phyloP scores from a whole-genome alignment of 768 basidiomycete species.

The Tulasnella calospora region DNA sequence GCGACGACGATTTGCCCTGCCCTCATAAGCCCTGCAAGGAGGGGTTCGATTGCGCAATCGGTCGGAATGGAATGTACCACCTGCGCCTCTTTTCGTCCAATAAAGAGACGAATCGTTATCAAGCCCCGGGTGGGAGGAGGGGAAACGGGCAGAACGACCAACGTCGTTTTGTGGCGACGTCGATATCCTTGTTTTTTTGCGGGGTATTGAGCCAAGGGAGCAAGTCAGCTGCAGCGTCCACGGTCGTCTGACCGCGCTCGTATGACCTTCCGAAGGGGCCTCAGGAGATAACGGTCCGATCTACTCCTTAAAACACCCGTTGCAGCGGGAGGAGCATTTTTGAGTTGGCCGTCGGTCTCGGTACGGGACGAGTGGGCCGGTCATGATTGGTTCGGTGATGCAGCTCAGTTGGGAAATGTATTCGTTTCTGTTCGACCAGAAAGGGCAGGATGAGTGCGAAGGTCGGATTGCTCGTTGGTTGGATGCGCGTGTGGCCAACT shows the following conservation, averaged over 20 bases:
- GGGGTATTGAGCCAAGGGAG: neutral
- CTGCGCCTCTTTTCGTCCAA: neutral
- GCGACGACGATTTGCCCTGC: too few species aligned
- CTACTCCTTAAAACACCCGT: neutral
- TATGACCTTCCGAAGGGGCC: neutral
- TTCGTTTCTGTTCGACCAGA: neutral
- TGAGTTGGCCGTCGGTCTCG: constrained; percentile 3
- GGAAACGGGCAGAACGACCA: neutral
- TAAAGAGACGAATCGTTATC: neutral
- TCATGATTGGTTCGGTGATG: neutral
- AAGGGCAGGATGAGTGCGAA: neutral
- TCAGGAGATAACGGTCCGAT: constrained; percentile 3
- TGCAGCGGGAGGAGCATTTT: neutral
- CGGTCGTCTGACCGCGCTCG: neutral
- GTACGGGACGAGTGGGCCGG: neutral
- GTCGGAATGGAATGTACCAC: neutral
- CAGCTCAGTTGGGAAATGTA: neutral
- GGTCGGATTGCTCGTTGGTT: neutral
- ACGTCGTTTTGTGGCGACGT: neutral
- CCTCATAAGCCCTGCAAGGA: neutral
- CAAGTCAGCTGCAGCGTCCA: neutral
- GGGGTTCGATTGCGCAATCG: neutral
- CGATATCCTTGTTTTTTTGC: neutral
- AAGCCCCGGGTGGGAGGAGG: neutral
- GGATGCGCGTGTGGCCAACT: neutral